Evolutionary conservation across 2,329 filamentous ascomycete genomes (phyloP).

Genomic region (Calcarisporium arbuscula): DNA sequence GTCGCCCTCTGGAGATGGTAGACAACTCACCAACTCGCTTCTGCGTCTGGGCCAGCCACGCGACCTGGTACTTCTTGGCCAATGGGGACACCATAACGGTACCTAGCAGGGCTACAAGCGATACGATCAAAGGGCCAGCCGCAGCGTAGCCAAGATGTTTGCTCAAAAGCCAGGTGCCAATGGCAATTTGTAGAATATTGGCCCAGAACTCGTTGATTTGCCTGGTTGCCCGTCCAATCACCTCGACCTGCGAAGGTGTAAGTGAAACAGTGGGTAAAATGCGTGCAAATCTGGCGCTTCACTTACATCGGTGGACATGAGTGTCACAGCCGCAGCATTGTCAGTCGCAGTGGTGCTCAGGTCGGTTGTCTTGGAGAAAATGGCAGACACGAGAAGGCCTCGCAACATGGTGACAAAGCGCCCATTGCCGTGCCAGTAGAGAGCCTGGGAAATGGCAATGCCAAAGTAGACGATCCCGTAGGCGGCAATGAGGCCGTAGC

Average conservation of each 20-base stretch:
- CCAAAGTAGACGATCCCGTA: constrained; percentile 25
- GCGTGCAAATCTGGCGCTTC: background rate
- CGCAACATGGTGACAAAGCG: constrained; percentile 25
- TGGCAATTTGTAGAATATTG: constrained; percentile 25
- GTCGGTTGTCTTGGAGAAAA: constrained; percentile 27
- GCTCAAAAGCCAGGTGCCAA: constrained; percentile 26
- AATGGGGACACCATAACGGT: constrained; percentile 20
- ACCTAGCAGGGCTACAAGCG: constrained; percentile 17
- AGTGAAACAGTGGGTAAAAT: background rate
- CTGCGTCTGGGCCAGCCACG: constrained; percentile 19
- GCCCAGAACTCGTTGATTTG: constrained; percentile 32
- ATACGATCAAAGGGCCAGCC: constrained; percentile 25
- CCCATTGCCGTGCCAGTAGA: constrained; percentile 25
- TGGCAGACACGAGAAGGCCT: constrained; percentile 23
- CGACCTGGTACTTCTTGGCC: constrained; percentile 21
- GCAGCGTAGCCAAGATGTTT: constrained; percentile 27
- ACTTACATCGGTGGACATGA: constrained; percentile 35
- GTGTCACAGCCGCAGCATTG: constrained; percentile 28
- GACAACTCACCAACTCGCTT: constrained; percentile 19
- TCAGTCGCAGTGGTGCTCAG: constrained; percentile 20
- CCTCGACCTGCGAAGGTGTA: constrained; percentile 23
- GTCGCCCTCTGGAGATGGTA: rapidly evolving
- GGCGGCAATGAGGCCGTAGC: constrained; percentile 26
- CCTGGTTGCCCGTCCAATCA: constrained; percentile 27
- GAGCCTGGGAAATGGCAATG: constrained; percentile 23